A percentile compares a stretch with the other conserved stretches of the same genome.
Evolutionary conservation across 345 rosid genomes (phyloP).

Genomic region (Atalantia buxifolia): DNA sequence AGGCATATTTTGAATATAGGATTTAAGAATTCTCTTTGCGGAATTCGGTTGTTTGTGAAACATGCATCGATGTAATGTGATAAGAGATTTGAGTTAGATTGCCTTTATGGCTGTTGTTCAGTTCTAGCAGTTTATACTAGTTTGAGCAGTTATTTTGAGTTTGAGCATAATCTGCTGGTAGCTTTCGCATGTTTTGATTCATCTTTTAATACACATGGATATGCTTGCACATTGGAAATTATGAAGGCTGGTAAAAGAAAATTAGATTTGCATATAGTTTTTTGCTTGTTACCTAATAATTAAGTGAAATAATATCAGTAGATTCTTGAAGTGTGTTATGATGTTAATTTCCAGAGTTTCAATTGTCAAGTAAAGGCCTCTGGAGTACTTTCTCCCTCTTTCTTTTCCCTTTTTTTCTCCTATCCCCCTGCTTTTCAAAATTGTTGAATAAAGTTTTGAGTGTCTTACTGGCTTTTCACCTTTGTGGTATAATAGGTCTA

Average conservation of each 20-base stretch:
- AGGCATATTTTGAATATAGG: neutral
- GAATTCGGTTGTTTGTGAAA: neutral
- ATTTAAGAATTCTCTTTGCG: neutral
- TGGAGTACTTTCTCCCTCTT: neutral
- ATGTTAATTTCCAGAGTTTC: neutral
- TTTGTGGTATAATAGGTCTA: slow-evolving; percentile 49
- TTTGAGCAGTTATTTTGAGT: neutral
- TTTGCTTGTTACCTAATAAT: neutral
- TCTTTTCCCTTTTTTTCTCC: neutral
- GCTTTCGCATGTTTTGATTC: neutral
- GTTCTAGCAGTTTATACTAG: neutral
- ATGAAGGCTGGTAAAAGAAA: neutral
- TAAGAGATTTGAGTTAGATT: neutral
- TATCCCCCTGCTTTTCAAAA: neutral
- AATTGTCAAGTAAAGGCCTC: neutral
- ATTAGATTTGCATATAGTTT: neutral
- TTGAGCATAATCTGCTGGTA: neutral
- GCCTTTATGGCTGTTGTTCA: neutral
- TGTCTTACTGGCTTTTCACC: slow-evolving; percentile 8
- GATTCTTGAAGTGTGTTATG: neutral
- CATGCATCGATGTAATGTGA: neutral
- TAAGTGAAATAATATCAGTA: neutral
- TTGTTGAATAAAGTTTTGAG: neutral
- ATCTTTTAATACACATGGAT: neutral
- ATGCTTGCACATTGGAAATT: neutral